A percentile compares a stretch with the other conserved stretches of the same genome.
Evolutionary conservation across 2,329 filamentous ascomycete species (phyloP).

Genomic region (Aureobasidium sp.): DNA sequence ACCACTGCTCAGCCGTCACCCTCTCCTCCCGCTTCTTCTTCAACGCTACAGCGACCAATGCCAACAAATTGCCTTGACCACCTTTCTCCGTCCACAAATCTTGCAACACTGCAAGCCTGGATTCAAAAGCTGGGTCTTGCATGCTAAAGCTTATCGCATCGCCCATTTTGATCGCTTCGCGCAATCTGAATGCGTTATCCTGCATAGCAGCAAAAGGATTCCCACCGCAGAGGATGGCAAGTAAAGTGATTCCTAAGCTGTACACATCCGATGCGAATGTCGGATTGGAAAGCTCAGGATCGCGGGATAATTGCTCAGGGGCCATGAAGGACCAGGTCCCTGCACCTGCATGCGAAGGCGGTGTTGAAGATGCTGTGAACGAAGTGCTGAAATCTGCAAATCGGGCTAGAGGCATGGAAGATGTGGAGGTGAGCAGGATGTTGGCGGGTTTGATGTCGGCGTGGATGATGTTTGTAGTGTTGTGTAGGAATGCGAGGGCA

Average conservation of each 20-base stretch:
- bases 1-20: constrained; percentile 25
- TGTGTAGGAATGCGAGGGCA: constrained; percentile 38
- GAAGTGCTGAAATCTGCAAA: constrained; percentile 42
- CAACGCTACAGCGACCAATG: constrained; percentile 35
- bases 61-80: constrained; percentile 25
- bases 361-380: constrained; percentile 36
- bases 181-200: constrained; percentile 36
- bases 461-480: constrained; percentile 32
- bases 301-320: constrained; percentile 27
- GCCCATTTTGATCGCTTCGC: constrained; percentile 40
- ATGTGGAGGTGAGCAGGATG: constrained; percentile 33
- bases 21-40: constrained; percentile 30
- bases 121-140: constrained; percentile 30
- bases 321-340: constrained; percentile 43
- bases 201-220: constrained; percentile 35
- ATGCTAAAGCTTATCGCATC: constrained; percentile 35
- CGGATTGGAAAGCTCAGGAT: constrained; percentile 26
- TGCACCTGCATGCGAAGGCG: constrained; percentile 21
- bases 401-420: constrained; percentile 23
- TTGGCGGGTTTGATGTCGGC: constrained; percentile 45
- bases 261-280: constrained; percentile 37
- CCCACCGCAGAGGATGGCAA: constrained; percentile 36
- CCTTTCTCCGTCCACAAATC: constrained; percentile 22
- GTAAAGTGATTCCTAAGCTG: constrained; percentile 39
- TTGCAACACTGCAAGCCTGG: constrained; percentile 28